These are phyloP conservation scores for Lachnellula suecica DNA, from an alignment of 2,329 filamentous ascomycete genomes.

Conservation along the genomic window DNA sequence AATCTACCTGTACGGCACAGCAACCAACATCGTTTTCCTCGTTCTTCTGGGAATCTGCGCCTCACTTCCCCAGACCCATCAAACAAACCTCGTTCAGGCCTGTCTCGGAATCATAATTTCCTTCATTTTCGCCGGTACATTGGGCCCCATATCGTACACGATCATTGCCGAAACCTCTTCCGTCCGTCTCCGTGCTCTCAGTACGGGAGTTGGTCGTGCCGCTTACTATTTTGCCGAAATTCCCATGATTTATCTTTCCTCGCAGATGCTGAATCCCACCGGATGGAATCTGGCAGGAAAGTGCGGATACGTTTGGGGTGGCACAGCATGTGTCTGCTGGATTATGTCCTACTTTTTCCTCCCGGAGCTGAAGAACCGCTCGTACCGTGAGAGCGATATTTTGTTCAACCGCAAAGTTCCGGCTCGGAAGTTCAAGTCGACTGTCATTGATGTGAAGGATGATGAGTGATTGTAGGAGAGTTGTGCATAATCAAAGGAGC, in stretches of 20 bases:
- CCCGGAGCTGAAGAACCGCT: conserved; percentile 59
- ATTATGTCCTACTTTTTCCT: conserved; percentile 47
- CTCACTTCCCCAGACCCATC: conserved; percentile 42
- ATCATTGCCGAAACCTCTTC: conserved; percentile 68
- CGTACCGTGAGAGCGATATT: conserved; percentile 49
- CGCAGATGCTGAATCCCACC: conserved; percentile 58
- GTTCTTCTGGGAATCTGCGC: conserved; percentile 59
- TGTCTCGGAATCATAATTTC: conserved; percentile 64
- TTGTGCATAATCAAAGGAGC: no score
- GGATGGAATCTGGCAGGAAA: conserved; percentile 50
- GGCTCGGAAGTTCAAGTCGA: conserved; percentile 47
- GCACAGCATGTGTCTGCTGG: conserved; percentile 55
- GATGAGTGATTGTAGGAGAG: conserved; percentile 53
- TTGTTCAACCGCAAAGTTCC: conserved; percentile 40
- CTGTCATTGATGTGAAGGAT: conserved; percentile 55
- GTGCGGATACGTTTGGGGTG: conserved; percentile 61
- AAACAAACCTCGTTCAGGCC: conserved; percentile 55
- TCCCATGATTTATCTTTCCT: conserved; percentile 65
- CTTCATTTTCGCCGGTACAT: conserved; percentile 61
- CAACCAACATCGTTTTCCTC: conserved; percentile 52
- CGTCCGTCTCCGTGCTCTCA: conserved; percentile 63
- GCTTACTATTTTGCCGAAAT: conserved; percentile 65
- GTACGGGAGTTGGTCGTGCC: conserved; percentile 62
- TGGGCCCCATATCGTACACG: conserved; percentile 64
- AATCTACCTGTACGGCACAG: conserved; percentile 62